phyloP scores from a whole-genome alignment of 2,329 filamentous ascomycete genomes.

The Neodidymelliopsis sp. region DNA sequence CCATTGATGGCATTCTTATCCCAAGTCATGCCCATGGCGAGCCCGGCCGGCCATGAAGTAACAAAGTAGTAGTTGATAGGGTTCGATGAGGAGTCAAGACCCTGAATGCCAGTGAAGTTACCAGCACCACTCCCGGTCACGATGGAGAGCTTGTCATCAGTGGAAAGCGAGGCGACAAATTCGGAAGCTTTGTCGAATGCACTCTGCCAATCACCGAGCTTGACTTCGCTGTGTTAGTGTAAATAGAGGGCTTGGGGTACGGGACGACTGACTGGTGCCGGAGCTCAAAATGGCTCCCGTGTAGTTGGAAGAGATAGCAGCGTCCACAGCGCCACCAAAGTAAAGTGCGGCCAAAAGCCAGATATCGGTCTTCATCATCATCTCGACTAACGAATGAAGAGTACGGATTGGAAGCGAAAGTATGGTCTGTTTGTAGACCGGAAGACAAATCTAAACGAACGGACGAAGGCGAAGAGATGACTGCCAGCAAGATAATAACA shows the following conservation, averaged over 20 bases:
- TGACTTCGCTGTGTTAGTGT: slow-evolving; percentile 5
- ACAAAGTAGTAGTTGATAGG: slow-evolving; percentile 26
- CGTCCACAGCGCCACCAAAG: slow-evolving; percentile 12
- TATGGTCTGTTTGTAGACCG: not conserved
- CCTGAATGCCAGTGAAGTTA: slow-evolving; percentile 14
- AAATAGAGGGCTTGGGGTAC: no score
- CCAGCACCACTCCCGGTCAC: slow-evolving; percentile 29
- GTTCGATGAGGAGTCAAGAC: slow-evolving; percentile 16
- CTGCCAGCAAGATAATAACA: not conserved
- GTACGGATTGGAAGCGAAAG: not conserved
- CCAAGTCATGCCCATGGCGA: slow-evolving; percentile 37
- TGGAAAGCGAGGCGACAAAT: slow-evolving; percentile 47
- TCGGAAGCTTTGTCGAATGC: slow-evolving; percentile 42
- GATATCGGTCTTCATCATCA: slow-evolving; percentile 9
- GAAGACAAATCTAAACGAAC: slow-evolving; percentile 4
- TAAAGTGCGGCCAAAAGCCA: slow-evolving; percentile 16
- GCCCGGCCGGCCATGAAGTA: slow-evolving; percentile 36
- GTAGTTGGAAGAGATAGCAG: slow-evolving; percentile 14
- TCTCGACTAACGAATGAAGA: not conserved
- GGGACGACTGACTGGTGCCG: slow-evolving; percentile 5
- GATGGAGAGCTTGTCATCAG: slow-evolving; percentile 51
- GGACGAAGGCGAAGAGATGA: not conserved
- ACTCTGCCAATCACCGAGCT: slow-evolving; percentile 24
- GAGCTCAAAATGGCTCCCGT: slow-evolving; percentile 14
- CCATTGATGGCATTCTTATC: slow-evolving; percentile 23